Base-by-base conservation (phyloP, 2,329 filamentous ascomycete species). In the Onygenales sp. region DNA sequence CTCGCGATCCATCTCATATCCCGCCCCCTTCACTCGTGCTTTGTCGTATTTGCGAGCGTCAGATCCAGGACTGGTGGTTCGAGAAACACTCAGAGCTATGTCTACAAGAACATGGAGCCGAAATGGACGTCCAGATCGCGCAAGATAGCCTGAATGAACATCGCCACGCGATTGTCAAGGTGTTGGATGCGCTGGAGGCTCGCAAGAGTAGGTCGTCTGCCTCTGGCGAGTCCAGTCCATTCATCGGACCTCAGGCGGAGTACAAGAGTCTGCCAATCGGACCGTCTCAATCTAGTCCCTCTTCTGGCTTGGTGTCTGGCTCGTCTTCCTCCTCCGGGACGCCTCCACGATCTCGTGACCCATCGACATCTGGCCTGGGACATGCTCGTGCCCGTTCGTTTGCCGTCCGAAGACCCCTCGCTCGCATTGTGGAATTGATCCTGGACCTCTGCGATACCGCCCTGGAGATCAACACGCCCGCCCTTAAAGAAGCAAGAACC, bases 21-120 rank as follows among this genome's bases (percentile, higher is more conserved):
- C 84, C 89, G 8, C 89, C 89, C 2, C 90, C 92, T 0, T 77
- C 84, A 9, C 89, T 90, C 0, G 86, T 97, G 4, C 80, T 98
- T 13, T 98, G 93, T 69, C 89, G 93, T 51, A 97, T 98, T 53
- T 98, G 93, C 69, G 93, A 98, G 68, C 88, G 93, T 52, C 89
- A 96, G 58, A 97, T 98, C 56, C 89, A 89, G 4, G 90, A 92
- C 0, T 98, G 93, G 93, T 98, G 93, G 94, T 98, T 98, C 62
- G 93, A 98, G 72, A 98, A 97, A 70, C 93, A 98, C 68, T 95
- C 92, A 2, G 94, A 98, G 63, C 75, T 97, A 17, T 98, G 93
- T 65, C 77, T 96, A 53, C 91, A 97, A 67, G 93, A 98, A 67
- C 93, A 98, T 66, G 85, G 87, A 50, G 92, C 93, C 0, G 93